phyloP scores from a whole-genome alignment of 768 basidiomycete species.

The Dictyophora rubrovolvata region DNA sequence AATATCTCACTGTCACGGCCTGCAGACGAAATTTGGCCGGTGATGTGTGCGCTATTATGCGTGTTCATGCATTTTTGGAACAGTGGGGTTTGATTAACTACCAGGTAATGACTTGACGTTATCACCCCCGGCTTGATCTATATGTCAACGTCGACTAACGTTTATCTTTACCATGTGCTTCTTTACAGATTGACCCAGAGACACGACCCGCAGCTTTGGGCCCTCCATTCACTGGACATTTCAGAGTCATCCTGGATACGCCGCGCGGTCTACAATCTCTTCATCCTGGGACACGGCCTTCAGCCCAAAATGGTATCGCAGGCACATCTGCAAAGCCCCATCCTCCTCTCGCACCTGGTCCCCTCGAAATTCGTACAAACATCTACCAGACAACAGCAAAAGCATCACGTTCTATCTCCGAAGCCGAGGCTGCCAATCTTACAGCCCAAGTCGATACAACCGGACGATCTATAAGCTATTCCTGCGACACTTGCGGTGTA shows the following conservation, averaged over 20 bases:
- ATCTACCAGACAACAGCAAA: conserved; percentile 87
- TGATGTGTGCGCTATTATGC: conserved; percentile 97
- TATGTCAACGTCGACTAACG: not conserved
- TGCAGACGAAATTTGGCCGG: conserved; percentile 94
- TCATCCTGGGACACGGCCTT: conserved; percentile 66
- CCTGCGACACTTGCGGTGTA: conserved; percentile 90
- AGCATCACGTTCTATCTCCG: conserved; percentile 58
- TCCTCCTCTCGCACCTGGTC: conserved; percentile 41
- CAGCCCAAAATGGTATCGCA: conserved; percentile 29
- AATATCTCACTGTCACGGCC: conserved; percentile 96
- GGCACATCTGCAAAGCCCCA: conserved; percentile 18
- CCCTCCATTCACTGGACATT: conserved; percentile 97
- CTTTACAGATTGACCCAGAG: conserved; percentile 84
- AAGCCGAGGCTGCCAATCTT: conserved; percentile 58
- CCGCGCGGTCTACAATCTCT: conserved; percentile 93
- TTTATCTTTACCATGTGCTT: conserved; percentile 7
- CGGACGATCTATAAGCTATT: conserved; percentile 41
- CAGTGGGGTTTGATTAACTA: conserved; percentile 99
- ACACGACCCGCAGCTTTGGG: conserved; percentile 87
- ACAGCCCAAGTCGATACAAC: conserved; percentile 34
- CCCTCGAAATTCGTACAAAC: conserved; percentile 76
- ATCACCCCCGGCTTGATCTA: not conserved
- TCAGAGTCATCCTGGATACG: conserved; percentile 94
- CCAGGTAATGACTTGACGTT: conserved; percentile 49
- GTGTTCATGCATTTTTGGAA: conserved; percentile 96